Evolutionary conservation across 164 flowering plant genomes (phyloP).

Genomic region (Echeveria elegans): DNA sequence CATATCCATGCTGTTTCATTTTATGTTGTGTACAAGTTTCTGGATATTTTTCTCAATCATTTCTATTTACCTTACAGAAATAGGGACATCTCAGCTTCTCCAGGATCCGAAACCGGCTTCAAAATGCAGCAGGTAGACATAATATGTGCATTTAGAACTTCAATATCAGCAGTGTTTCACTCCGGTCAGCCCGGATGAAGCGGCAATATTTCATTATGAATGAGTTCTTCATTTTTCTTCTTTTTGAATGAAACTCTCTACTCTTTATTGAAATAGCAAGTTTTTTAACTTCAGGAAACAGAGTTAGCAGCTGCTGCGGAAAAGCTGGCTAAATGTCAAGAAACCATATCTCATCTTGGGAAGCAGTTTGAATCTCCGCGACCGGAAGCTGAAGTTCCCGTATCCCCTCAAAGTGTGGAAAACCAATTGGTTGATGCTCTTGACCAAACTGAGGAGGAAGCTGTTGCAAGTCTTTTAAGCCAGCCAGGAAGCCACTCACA

Average conservation of each 20-base stretch:
- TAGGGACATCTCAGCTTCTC: conserved; percentile 27
- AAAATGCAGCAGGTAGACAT: conserved; percentile 55
- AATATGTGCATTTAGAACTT: neutral
- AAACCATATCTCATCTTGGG: conserved; percentile 84
- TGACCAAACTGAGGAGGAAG: conserved; percentile 25
- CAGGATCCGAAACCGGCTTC: conserved; percentile 31
- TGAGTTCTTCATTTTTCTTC: too few species aligned
- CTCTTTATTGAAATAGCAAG: too few species aligned
- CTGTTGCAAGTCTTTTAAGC: conserved; percentile 16
- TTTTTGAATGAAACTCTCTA: too few species aligned
- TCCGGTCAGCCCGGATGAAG: too few species aligned
- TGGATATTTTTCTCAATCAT: neutral
- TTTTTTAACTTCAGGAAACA: conserved; percentile 39
- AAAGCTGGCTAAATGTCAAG: conserved; percentile 92
- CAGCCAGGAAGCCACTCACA: conserved; percentile 41
- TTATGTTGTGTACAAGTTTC: too few species aligned
- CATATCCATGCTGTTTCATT: too few species aligned
- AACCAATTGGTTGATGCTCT: too few species aligned
- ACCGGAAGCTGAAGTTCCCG: conserved; percentile 43
- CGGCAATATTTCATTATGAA: too few species aligned
- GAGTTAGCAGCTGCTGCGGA: conserved; percentile 85
- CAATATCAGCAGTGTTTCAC: neutral
- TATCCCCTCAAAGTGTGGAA: conserved; percentile 25
- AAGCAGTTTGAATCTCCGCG: conserved; percentile 69
- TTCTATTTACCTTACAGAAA: conserved; percentile 24